These are phyloP conservation scores for Yamadazyma insecticola DNA, from an alignment of 805 yeast species.

Conservation along the genomic window DNA sequence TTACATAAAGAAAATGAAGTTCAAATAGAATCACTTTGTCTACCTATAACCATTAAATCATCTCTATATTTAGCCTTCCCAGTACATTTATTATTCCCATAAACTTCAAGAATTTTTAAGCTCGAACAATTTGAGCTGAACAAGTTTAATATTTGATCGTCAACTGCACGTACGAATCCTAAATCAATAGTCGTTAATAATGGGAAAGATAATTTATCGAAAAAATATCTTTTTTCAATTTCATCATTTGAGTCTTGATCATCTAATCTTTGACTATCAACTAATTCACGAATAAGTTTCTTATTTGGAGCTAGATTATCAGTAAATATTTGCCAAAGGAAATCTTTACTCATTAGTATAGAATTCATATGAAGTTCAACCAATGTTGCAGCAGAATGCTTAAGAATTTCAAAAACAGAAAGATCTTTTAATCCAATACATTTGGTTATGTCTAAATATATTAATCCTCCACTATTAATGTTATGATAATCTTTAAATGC, in stretches of 20 bases:
- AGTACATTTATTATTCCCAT: slow-evolving; percentile 72
- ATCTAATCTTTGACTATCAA: slow-evolving; percentile 4
- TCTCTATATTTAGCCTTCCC: slow-evolving; percentile 46
- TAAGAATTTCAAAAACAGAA: slow-evolving; percentile 54
- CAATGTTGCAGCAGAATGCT: slow-evolving; percentile 61
- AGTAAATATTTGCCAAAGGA: slow-evolving; percentile 46
- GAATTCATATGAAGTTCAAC: slow-evolving; percentile 74
- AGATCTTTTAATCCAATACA: slow-evolving; percentile 63
- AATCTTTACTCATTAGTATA: slow-evolving; percentile 49
- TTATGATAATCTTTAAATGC: slow-evolving; percentile 54
- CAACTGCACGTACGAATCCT: slow-evolving; percentile 76
- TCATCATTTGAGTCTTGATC: slow-evolving; percentile 4
- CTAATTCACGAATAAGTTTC: slow-evolving; percentile 10
- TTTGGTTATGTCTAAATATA: slow-evolving; percentile 56
- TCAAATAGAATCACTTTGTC: slow-evolving; percentile 61
- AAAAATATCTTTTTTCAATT: slow-evolving; percentile 10
- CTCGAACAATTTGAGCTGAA: slow-evolving; percentile 58
- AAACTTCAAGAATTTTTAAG: slow-evolving; percentile 67
- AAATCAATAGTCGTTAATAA: slow-evolving; percentile 64
- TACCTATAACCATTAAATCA: slow-evolving; percentile 64
- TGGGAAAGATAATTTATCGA: slow-evolving; percentile 36
- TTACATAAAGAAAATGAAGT: not conserved
- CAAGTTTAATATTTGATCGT: slow-evolving; percentile 59
- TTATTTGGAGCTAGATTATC: slow-evolving; percentile 17
- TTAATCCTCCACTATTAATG: slow-evolving; percentile 51